Evolutionary conservation across 208 protist genomes (phyloP).

Genomic region (Herpetomonas samuelpessoai): DNA sequence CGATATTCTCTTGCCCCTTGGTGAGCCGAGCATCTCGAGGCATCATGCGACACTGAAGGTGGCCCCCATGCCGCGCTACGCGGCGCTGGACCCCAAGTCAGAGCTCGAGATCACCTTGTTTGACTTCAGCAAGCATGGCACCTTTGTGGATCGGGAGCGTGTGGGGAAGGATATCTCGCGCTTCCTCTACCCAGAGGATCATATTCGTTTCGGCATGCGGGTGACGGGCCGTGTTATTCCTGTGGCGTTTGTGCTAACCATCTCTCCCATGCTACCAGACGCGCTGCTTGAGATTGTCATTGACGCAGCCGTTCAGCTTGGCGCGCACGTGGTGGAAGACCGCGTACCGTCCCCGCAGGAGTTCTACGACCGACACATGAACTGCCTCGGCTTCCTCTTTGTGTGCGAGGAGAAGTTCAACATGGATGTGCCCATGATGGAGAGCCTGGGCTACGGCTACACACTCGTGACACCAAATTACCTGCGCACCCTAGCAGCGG

Average conservation of each 20-base stretch:
- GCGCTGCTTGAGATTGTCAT: constrained; percentile 23
- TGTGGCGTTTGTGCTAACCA: constrained; percentile 36
- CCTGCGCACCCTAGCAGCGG: constrained; percentile 24
- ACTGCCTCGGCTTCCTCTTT: constrained; percentile 64
- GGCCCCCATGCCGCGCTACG: constrained; percentile 22
- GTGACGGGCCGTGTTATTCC: constrained; percentile 55
- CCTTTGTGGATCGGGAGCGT: constrained; percentile 63
- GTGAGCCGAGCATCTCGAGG: constrained; percentile 73
- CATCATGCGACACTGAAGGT: constrained; percentile 65
- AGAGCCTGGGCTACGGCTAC: constrained; percentile 57
- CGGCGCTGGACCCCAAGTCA: constrained; percentile 27
- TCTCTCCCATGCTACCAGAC: constrained; percentile 34
- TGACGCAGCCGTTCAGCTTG: constrained; percentile 32
- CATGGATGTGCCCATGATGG: constrained; percentile 53
- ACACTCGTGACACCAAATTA: constrained; percentile 62
- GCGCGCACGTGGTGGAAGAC: constrained; percentile 48
- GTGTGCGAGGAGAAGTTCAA: constrained; percentile 44
- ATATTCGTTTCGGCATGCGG: constrained; percentile 56
- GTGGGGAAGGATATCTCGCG: constrained; percentile 46
- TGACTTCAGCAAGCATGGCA: constrained; percentile 75
- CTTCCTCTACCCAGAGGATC: constrained; percentile 59
- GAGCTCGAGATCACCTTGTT: constrained; percentile 32
- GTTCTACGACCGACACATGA: constrained; percentile 50
- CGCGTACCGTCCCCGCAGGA: constrained; percentile 29
- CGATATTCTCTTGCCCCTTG: constrained; percentile 43